These are phyloP conservation scores for Musa schizocarpa DNA, from an alignment of 176 grass and related monocot species.

Conservation along the genomic window DNA sequence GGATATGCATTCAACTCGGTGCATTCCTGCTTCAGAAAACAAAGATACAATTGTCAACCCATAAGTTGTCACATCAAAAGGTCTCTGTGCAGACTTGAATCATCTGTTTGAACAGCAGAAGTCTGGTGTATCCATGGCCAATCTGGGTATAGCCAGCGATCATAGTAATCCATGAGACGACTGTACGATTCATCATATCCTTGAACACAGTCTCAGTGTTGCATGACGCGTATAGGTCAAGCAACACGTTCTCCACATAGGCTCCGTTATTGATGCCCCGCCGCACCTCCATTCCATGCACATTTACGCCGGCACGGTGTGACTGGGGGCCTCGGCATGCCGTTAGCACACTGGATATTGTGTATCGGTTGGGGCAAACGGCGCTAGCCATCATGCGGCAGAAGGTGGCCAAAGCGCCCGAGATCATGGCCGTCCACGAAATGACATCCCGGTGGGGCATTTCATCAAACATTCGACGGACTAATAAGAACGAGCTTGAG, in stretches of 20 bases:
- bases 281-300: conserved; percentile 24
- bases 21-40: conserved; percentile 34
- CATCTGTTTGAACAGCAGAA: conserved; percentile 34
- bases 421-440: conserved; percentile 54
- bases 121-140: conserved; percentile 14
- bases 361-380: conserved; percentile 37
- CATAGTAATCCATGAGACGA: conserved; percentile 49
- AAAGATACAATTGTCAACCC: background rate
- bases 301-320: background rate
- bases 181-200: conserved; percentile 18
- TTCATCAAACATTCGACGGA: conserved; percentile 35
- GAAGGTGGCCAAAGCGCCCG: conserved; percentile 23
- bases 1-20: conserved; percentile 37
- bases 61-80: background rate
- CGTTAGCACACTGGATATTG: conserved; percentile 35
- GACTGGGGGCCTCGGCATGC: conserved; percentile 17
- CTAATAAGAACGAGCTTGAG: conserved; percentile 11
- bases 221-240: conserved; percentile 24
- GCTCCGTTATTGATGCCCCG: conserved; percentile 21
- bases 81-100: conserved; percentile 20
- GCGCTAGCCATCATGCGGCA: conserved; percentile 21
- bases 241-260: conserved; percentile 42
- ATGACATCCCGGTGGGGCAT: conserved; percentile 43
- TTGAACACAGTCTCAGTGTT: conserved; percentile 35
- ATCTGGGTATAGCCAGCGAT: conserved; percentile 32